Evolutionary conservation across 371 early-diverging fungal species (phyloP).

Genomic region (Phascolomyces articulosus): DNA sequence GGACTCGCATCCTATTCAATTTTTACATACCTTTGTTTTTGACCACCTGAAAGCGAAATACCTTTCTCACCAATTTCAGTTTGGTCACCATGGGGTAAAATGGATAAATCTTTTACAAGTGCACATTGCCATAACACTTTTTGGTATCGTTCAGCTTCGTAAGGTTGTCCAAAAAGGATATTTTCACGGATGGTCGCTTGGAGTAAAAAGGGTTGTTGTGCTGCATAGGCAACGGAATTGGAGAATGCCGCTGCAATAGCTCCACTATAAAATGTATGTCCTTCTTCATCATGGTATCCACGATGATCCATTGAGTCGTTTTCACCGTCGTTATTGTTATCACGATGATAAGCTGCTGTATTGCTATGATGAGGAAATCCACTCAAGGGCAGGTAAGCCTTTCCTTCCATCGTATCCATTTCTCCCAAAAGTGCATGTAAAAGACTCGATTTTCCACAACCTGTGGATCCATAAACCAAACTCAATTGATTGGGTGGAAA

Average conservation of each 20-base stretch:
- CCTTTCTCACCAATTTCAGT: constrained; percentile 90
- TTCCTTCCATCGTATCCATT: constrained; percentile 61
- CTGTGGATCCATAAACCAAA: constrained; percentile 73
- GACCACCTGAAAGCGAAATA: constrained; percentile 69
- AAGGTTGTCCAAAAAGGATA: constrained; percentile 81
- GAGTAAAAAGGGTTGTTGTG: constrained; percentile 84
- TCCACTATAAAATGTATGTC: constrained; percentile 34
- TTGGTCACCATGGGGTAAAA: constrained; percentile 76
- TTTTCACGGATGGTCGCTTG: constrained; percentile 85
- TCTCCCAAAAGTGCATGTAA: constrained; percentile 74
- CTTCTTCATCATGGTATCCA: neutral
- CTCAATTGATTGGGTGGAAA: constrained; percentile 68
- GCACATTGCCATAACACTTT: constrained; percentile 69
- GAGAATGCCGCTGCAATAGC: constrained; percentile 25
- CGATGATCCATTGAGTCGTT: too few species aligned
- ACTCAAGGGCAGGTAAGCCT: neutral
- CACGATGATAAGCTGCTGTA: neutral
- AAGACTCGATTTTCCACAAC: constrained; percentile 70
- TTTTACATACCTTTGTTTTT: constrained; percentile 68
- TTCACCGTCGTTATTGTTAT: too few species aligned
- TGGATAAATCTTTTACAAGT: constrained; percentile 75
- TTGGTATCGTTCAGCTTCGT: constrained; percentile 66
- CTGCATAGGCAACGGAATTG: constrained; percentile 68
- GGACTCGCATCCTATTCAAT: too few species aligned
- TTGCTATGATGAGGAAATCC: neutral